These are phyloP conservation scores for Entelexis paramagnoliae DNA, from an alignment of 1,139 yeast genomes.

Conservation along the genomic window DNA sequence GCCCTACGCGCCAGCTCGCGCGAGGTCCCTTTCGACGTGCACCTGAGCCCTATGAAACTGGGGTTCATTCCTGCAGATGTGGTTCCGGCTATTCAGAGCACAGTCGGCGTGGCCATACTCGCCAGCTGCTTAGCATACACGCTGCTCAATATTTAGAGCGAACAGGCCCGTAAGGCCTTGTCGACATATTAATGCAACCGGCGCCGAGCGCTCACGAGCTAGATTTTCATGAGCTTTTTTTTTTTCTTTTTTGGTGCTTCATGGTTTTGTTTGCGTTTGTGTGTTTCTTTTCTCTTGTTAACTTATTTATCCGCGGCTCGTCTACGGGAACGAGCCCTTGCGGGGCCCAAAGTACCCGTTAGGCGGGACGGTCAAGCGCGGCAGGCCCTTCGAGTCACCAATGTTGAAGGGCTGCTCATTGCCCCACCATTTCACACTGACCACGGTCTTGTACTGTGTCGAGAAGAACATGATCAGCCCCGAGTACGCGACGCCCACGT, in stretches of 20 bases:
- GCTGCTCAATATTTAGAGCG: not conserved
- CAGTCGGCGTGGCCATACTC: not conserved
- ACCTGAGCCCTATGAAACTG: constrained; percentile 12
- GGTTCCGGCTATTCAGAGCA: constrained; percentile 10
- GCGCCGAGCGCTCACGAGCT: no score
- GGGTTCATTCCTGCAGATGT: constrained; percentile 15
- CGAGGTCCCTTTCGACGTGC: constrained; percentile 14
- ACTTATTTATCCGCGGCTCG: no score
- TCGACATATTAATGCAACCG: no score
- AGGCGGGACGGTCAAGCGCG: constrained; percentile 11
- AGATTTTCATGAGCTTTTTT: no score
- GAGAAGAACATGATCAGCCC: constrained; percentile 30
- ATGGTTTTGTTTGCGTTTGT: no score
- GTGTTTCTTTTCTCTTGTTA: no score
- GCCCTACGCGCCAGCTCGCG: not conserved
- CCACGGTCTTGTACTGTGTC: constrained; percentile 27
- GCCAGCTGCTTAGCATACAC: not conserved
- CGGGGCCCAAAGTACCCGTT: constrained; percentile 19
- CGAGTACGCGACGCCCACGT: constrained; percentile 48
- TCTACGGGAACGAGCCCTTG: constrained; percentile 16
- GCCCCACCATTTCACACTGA: constrained; percentile 49
- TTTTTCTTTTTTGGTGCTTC: no score
- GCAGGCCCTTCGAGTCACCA: constrained; percentile 36
- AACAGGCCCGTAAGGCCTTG: no score
- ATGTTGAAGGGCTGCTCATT: constrained; percentile 40